Conservation (phyloP, 2,329 filamentous ascomycete genomes). For the Gaeumannomyces tritici region DNA sequence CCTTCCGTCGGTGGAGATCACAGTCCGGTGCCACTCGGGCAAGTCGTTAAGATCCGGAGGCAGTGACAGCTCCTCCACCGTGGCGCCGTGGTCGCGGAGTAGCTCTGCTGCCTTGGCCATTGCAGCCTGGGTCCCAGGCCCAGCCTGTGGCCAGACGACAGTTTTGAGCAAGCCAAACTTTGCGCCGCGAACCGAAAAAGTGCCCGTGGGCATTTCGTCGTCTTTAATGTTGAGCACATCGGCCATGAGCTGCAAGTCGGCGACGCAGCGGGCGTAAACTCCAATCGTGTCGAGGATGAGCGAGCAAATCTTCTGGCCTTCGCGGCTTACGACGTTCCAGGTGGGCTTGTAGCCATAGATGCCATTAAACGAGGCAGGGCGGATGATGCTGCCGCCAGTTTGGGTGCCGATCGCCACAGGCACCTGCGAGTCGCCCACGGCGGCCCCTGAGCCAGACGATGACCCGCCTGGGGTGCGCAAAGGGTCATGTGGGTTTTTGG, state of each 20-base stretch:
- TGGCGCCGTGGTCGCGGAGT: constrained; percentile 35
- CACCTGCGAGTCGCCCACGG: constrained; percentile 54
- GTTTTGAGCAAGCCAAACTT: constrained; percentile 47
- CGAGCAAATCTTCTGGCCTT: constrained; percentile 51
- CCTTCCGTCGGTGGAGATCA: constrained; percentile 42
- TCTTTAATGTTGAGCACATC: constrained; percentile 45
- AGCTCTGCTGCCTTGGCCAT: constrained; percentile 28
- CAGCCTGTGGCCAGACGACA: constrained; percentile 37
- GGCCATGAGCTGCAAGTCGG: constrained; percentile 47
- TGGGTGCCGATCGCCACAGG: constrained; percentile 55
- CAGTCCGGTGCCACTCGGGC: constrained; percentile 39
- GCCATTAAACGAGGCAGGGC: constrained; percentile 56
- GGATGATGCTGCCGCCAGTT: constrained; percentile 54
- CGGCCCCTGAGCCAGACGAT: constrained; percentile 56
- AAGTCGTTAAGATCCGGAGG: constrained; percentile 37
- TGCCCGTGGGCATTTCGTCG: constrained; percentile 24
- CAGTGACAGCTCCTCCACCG: constrained; percentile 45
- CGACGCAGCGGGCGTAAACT: constrained; percentile 45
- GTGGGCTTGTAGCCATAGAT: constrained; percentile 58
- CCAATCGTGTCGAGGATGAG: constrained; percentile 53
- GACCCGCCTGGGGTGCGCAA: constrained; percentile 55
- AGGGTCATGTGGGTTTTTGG: constrained; percentile 45
- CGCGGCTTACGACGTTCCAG: constrained; percentile 51
- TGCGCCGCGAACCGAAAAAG: constrained; percentile 30
- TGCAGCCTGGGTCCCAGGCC: constrained; percentile 30